Percentiles rank a stretch among this genome's conserved stretches.
These are phyloP conservation scores for Cryptosporidium parvum DNA, from an alignment of 169 alveolate genomes.

Conservation along the genomic window DNA sequence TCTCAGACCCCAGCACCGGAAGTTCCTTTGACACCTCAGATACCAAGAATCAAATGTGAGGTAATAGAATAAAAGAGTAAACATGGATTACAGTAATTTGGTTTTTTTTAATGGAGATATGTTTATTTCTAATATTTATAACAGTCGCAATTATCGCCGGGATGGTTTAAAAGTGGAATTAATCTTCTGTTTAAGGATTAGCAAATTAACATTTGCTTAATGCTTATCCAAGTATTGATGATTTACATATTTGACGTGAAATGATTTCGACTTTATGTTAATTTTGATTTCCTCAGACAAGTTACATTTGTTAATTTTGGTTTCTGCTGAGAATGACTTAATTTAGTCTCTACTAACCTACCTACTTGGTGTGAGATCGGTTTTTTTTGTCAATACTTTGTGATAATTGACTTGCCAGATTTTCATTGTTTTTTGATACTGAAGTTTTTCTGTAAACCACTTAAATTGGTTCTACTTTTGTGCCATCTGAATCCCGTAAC, in stretches of 20 bases:
- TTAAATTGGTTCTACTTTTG: not conserved
- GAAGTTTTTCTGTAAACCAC: not conserved
- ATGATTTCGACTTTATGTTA: too few species aligned
- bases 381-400: not conserved
- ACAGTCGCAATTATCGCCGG: not conserved
- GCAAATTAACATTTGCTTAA: not conserved
- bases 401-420: not conserved
- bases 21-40: constrained; percentile 31
- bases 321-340: not conserved
- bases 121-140: not conserved
- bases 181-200: not conserved
- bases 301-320: not conserved
- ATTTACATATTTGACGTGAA: not conserved
- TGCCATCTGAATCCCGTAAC: not conserved
- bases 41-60: constrained; percentile 10
- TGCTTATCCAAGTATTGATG: not conserved
- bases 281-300: not conserved
- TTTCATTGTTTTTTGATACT: not conserved
- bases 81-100: not conserved
- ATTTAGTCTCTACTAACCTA: not conserved
- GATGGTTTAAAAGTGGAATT: not conserved
- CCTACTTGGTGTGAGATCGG: not conserved
- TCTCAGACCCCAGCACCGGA: constrained; percentile 14
- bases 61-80: not conserved
- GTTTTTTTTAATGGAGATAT: not conserved